phyloP scores from a whole-genome alignment of 2,329 filamentous ascomycete species.

The Hirsutella minnesotensis region DNA sequence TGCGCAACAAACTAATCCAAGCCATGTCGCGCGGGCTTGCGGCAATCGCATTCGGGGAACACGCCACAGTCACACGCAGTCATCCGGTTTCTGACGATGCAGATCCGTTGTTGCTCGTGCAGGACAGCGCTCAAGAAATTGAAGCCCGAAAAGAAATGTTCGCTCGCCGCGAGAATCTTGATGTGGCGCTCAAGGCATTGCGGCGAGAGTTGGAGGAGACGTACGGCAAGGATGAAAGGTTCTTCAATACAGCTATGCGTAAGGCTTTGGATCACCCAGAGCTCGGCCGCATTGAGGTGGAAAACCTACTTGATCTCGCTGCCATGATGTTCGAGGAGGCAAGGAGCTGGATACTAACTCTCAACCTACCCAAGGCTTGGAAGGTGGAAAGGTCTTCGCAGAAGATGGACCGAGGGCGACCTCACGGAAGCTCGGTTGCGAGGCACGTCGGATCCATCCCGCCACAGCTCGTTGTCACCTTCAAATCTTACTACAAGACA shows the following conservation, averaged over 20 bases:
- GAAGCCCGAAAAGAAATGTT: constrained; percentile 51
- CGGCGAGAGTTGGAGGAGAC: constrained; percentile 31
- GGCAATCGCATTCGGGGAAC: constrained; percentile 51
- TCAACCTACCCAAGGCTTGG: constrained; percentile 30
- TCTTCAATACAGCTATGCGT: constrained; percentile 29
- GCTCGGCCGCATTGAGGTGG: constrained; percentile 28
- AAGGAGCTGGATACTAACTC: constrained; percentile 26
- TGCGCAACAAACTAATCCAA: constrained; percentile 48
- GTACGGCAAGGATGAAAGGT: constrained; percentile 23
- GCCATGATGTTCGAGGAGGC: constrained; percentile 35
- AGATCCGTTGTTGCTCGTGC: constrained; percentile 27
- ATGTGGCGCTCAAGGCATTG: constrained; percentile 36
- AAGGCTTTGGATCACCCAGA: constrained; percentile 27
- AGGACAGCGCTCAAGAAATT: constrained; percentile 34
- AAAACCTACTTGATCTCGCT: constrained; percentile 30
- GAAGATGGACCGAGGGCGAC: constrained; percentile 22
- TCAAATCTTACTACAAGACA: constrained; percentile 26
- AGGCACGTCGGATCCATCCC: constrained; percentile 9
- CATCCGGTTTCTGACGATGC: constrained; percentile 24
- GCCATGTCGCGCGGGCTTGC: constrained; percentile 48
- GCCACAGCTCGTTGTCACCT: constrained; percentile 22
- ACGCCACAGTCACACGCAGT: constrained; percentile 31
- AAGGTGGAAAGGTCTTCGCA: constrained; percentile 22
- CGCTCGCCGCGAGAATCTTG: constrained; percentile 51
- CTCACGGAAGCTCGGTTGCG: not conserved